Evolutionary conservation across 2,329 filamentous ascomycete species (phyloP).

Genomic region (Aspergillus ochraceoroseus): DNA sequence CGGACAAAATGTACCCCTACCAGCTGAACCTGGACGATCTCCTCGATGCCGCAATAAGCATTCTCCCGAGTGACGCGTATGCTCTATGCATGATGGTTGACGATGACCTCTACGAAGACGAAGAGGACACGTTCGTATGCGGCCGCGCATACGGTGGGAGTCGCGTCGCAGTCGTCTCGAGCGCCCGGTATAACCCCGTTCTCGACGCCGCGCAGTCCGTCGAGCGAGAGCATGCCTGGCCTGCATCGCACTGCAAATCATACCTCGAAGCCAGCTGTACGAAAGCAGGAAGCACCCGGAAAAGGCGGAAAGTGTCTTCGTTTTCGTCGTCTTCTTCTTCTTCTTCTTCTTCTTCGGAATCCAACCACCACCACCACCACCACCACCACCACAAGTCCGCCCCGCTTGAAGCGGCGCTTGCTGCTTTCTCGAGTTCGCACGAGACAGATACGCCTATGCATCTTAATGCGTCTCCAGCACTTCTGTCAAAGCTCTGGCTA

Average conservation of each 20-base stretch:
- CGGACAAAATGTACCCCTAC: slow-evolving; percentile 44
- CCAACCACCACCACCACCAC: no score
- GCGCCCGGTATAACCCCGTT: slow-evolving; percentile 56
- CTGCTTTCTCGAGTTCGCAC: no score
- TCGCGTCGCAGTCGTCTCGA: slow-evolving; percentile 58
- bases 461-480: no score
- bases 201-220: slow-evolving; percentile 43
- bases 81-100: slow-evolving; percentile 54
- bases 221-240: slow-evolving; percentile 57
- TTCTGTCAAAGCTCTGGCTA: no score
- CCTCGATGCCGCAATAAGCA: slow-evolving; percentile 52
- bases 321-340: no score
- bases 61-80: slow-evolving; percentile 56
- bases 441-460: no score
- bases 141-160: slow-evolving; percentile 62
- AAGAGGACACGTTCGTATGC: slow-evolving; percentile 63
- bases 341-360: no score
- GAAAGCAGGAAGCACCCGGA: background rate
- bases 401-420: slow-evolving; percentile 1
- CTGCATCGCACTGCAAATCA: slow-evolving; percentile 55
- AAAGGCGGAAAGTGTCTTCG: no score
- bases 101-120: slow-evolving; percentile 62
- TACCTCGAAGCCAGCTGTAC: slow-evolving; percentile 11
- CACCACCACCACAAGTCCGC: no score
- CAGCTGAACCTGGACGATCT: slow-evolving; percentile 57